phyloP scores from a whole-genome alignment of 2,329 filamentous ascomycete species.

The Tolypocladium endophyticum region DNA sequence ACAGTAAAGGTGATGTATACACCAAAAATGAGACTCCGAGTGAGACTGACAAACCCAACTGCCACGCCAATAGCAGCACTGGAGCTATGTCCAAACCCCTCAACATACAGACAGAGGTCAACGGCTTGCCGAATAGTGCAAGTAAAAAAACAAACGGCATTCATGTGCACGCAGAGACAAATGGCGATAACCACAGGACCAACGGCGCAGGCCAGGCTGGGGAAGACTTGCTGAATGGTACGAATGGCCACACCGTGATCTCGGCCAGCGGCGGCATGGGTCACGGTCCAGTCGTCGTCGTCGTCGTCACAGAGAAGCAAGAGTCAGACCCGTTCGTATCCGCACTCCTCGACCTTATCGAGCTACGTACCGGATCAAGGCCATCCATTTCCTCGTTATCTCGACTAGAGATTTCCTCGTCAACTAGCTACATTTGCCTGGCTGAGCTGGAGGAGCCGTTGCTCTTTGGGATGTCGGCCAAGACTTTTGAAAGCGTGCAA shows the following conservation, averaged over 20 bases:
- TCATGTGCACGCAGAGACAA: neutral
- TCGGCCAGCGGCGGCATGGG: slow-evolving; percentile 1
- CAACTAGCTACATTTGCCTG: slow-evolving; percentile 26
- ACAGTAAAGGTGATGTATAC: neutral
- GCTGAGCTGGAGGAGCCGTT: slow-evolving; percentile 33
- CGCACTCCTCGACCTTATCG: slow-evolving; percentile 11
- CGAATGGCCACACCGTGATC: neutral
- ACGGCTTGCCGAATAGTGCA: neutral
- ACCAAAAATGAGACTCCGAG: neutral
- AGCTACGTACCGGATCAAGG: slow-evolving; percentile 9
- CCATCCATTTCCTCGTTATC: slow-evolving; percentile 5
- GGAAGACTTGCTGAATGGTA: neutral
- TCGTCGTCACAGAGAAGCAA: slow-evolving; percentile 14
- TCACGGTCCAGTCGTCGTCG: slow-evolving; percentile 7
- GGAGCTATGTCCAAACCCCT: neutral
- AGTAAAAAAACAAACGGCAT: neutral
- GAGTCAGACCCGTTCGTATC: slow-evolving; percentile 8
- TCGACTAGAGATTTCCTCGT: slow-evolving; percentile 8
- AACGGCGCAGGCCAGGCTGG: neutral
- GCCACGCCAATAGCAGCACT: neutral
- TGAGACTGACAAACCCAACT: neutral
- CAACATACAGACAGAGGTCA: neutral
- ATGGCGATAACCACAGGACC: neutral
- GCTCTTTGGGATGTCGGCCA: slow-evolving; percentile 25
- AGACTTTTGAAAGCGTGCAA: slow-evolving; percentile 26